phyloP scores from a whole-genome alignment of 306 rosid species.

The Carpinus viminea region DNA sequence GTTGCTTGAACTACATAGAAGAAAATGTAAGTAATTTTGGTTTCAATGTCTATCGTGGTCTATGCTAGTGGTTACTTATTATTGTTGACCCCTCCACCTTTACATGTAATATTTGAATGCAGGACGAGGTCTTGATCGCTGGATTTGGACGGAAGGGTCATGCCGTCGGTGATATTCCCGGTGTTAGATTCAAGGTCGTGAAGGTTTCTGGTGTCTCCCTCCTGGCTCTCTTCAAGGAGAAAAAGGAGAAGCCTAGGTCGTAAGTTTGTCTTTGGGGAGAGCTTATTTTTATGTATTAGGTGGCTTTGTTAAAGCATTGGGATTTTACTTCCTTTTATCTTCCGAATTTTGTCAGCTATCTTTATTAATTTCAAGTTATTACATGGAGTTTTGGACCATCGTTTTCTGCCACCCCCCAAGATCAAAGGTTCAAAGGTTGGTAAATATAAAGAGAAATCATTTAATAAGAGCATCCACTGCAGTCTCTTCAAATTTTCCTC shows the following conservation, averaged over 20 bases:
- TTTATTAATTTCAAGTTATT: constrained; percentile 23
- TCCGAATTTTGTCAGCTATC: constrained; percentile 30
- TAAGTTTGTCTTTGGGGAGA: constrained; percentile 9
- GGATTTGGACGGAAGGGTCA: constrained; percentile 83
- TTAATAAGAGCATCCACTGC: no score
- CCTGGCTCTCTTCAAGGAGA: constrained; percentile 84
- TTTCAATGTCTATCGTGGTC: background rate
- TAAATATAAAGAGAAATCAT: no score
- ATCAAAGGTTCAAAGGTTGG: no score
- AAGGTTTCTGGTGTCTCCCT: constrained; percentile 74
- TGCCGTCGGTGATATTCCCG: constrained; percentile 90
- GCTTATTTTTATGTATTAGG: background rate
- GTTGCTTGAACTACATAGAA: constrained; percentile 74
- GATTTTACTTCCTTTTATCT: constrained; percentile 18
- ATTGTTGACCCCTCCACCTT: background rate
- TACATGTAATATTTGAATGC: constrained; percentile 10
- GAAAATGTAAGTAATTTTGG: constrained; percentile 53
- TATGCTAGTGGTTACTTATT: background rate
- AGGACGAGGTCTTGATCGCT: constrained; percentile 88
- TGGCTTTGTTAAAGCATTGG: constrained; percentile 14
- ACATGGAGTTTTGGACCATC: constrained; percentile 4
- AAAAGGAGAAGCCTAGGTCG: constrained; percentile 82
- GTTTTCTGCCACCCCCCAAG: no score
- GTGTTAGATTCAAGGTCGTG: constrained; percentile 81
- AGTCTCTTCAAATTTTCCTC: no score